phyloP scores from a whole-genome alignment of 2,329 filamentous ascomycete species.

The Diaporthe sp. region DNA sequence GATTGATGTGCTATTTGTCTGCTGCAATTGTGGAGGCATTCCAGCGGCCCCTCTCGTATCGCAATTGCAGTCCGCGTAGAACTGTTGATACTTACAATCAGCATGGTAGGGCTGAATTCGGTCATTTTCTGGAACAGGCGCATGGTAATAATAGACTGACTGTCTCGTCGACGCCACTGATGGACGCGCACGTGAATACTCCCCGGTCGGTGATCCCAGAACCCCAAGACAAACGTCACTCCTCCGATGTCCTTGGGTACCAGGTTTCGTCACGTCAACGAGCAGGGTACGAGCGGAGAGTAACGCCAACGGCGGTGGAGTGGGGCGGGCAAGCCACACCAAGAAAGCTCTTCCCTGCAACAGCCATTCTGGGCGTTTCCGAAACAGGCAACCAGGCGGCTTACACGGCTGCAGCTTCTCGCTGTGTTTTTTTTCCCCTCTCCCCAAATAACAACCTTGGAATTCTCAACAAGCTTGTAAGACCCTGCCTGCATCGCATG shows the following conservation, averaged over 20 bases:
- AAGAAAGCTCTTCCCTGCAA: constrained; percentile 23
- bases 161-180: constrained; percentile 2
- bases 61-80: neutral
- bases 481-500: constrained; percentile 17
- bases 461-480: constrained; percentile 5
- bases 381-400: constrained; percentile 11
- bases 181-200: neutral
- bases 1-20: neutral
- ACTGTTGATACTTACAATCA: neutral
- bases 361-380: neutral
- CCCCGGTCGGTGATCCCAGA: neutral
- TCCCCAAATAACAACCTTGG: neutral
- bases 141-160: neutral
- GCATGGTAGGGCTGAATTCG: neutral
- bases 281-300: neutral
- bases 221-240: constrained; percentile 15
- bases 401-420: constrained; percentile 20
- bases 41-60: neutral
- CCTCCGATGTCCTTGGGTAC: neutral
- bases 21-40: neutral
- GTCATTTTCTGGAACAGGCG: neutral
- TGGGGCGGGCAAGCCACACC: constrained; percentile 14
- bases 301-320: neutral
- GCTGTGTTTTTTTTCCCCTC: neutral
- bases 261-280: neutral